Conservation (phyloP, 1,284 basidiomycete species). For the Malassezia cuniculi region DNA sequence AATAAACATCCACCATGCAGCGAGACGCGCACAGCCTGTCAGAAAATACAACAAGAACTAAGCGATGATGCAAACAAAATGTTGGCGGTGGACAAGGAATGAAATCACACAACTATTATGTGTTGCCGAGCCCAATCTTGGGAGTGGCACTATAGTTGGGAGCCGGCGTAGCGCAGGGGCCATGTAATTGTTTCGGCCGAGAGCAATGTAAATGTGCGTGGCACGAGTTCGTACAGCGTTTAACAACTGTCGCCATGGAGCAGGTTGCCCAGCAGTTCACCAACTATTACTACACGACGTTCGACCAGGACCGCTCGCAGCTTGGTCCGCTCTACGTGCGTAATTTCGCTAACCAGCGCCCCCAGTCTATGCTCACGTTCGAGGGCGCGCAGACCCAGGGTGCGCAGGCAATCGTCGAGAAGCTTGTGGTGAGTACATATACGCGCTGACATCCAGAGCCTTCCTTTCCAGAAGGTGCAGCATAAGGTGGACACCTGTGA, state of each 20-base stretch:
- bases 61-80: too few relatives aligned
- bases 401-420: conserved; percentile 56
- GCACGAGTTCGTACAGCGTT: background rate
- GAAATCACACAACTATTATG: too few relatives aligned
- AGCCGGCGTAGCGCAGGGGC: too few relatives aligned
- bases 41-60: too few relatives aligned
- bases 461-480: conserved; percentile 68
- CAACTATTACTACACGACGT: conserved; percentile 48
- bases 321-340: conserved; percentile 63
- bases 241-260: conserved; percentile 32
- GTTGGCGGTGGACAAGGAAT: too few relatives aligned
- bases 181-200: conserved; percentile 10
- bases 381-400: conserved; percentile 62
- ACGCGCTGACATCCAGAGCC: conserved; percentile 49
- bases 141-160: too few relatives aligned
- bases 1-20: too few relatives aligned
- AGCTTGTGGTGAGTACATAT: conserved; percentile 52
- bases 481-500: conserved; percentile 77
- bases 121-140: too few relatives aligned
- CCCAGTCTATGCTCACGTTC: conserved; percentile 75
- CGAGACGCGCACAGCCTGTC: too few relatives aligned
- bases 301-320: conserved; percentile 54
- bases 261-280: conserved; percentile 41
- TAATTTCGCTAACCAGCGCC: conserved; percentile 52
- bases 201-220: background rate